Conservation (phyloP, 108 stramenopile species). For the Chaetoceros tenuissimus region DNA sequence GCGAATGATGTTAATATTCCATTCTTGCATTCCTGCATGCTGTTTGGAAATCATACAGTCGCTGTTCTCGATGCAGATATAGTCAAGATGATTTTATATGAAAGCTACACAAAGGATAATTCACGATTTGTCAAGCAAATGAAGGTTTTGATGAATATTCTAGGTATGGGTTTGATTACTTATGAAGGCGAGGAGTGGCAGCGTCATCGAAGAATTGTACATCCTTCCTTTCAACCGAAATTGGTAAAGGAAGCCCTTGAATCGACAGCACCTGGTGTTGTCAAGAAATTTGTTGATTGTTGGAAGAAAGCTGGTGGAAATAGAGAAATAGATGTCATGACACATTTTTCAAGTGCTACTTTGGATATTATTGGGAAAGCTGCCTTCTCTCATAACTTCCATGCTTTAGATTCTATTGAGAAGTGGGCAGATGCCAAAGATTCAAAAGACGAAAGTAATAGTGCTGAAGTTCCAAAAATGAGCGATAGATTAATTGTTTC, state of each 20-base stretch:
- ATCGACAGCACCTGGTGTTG: slow-evolving; percentile 18
- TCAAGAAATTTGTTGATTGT: slow-evolving; percentile 17
- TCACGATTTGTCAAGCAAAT: too few relatives aligned
- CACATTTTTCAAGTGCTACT: slow-evolving; percentile 40
- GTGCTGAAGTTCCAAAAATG: slow-evolving; percentile 3
- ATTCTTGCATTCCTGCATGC: too few relatives aligned
- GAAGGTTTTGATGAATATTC: too few relatives aligned
- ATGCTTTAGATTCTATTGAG: slow-evolving; percentile 28
- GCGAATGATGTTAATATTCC: too few relatives aligned
- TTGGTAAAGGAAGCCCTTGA: slow-evolving; percentile 30
- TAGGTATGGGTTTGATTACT: slow-evolving; percentile 47
- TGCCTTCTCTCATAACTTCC: slow-evolving; percentile 51
- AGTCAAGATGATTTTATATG: too few relatives aligned
- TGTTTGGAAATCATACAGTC: too few relatives aligned
- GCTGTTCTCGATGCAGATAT: too few relatives aligned
- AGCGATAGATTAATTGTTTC: slow-evolving; percentile 26
- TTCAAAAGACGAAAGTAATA: slow-evolving; percentile 1
- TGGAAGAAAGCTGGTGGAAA: slow-evolving; percentile 28
- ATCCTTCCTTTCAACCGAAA: slow-evolving; percentile 37
- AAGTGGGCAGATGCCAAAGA: slow-evolving; percentile 26
- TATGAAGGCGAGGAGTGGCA: slow-evolving; percentile 46
- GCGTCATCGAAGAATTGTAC: slow-evolving; percentile 52
- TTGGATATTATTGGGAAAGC: slow-evolving; percentile 52
- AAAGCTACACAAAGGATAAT: too few relatives aligned
- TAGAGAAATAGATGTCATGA: slow-evolving; percentile 35